Percentiles rank a stretch among this genome's conserved stretches.
Evolutionary conservation across 2,329 filamentous ascomycete species (phyloP).

Genomic region (Clonostachys rhizophaga): DNA sequence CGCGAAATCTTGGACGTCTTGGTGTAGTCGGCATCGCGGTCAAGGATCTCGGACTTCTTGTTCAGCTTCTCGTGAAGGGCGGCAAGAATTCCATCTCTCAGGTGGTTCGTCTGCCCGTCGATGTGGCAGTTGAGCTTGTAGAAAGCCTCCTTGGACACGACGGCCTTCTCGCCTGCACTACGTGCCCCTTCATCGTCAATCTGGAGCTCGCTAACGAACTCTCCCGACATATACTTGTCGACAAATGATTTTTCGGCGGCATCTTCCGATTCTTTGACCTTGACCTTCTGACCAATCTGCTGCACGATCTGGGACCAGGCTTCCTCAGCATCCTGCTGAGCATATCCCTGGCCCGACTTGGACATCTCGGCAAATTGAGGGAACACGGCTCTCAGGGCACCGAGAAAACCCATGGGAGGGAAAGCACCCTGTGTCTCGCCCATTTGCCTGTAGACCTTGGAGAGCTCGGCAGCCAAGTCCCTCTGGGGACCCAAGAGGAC

Average conservation of each 20-base stretch:
- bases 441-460: constrained; percentile 86
- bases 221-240: constrained; percentile 84
- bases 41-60: constrained; percentile 77
- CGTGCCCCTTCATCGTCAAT: constrained; percentile 79
- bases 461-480: constrained; percentile 73
- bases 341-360: constrained; percentile 77
- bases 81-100: constrained; percentile 80
- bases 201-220: constrained; percentile 71
- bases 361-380: constrained; percentile 92
- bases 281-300: constrained; percentile 74
- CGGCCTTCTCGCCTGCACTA: constrained; percentile 67
- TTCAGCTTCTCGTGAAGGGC: constrained; percentile 85
- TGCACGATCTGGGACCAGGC: constrained; percentile 95
- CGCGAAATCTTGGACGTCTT: constrained; percentile 88
- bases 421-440: constrained; percentile 83
- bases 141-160: constrained; percentile 69
- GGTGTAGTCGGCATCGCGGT: constrained; percentile 77
- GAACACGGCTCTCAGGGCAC: constrained; percentile 71
- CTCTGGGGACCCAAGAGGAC: constrained; percentile 45
- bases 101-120: constrained; percentile 77
- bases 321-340: constrained; percentile 98
- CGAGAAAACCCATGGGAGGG: constrained; percentile 76
- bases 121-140: constrained; percentile 97
- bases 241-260: constrained; percentile 66
- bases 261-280: constrained; percentile 49